Percentiles rank a stretch among this genome's conserved stretches.
phyloP scores from a whole-genome alignment of 768 basidiomycete species.

The Tricholoma bakamatsutake region DNA sequence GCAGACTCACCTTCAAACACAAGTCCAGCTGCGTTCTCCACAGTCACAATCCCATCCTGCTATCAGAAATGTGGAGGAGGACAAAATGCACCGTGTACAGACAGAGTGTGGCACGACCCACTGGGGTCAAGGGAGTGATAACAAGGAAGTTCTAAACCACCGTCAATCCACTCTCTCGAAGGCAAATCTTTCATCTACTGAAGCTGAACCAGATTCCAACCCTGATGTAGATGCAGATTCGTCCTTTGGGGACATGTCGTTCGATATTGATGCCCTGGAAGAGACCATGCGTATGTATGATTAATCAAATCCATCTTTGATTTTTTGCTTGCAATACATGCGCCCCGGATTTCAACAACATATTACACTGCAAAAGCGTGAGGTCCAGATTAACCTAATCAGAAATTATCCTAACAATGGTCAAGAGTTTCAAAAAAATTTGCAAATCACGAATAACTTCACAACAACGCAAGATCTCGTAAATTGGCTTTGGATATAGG shows the following conservation, averaged over 20 bases:
- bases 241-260: conserved; percentile 22
- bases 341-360: no score
- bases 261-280: conserved; percentile 22
- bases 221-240: conserved; percentile 12
- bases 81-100: background rate
- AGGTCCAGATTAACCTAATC: no score
- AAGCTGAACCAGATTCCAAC: conserved; percentile 8
- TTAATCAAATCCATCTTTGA: conserved; percentile 9
- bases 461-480: no score
- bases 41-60: background rate
- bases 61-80: background rate
- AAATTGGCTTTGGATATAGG: no score
- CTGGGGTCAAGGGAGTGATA: background rate
- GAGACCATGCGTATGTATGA: conserved; percentile 24
- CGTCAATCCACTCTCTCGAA: background rate
- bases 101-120: background rate
- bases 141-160: background rate
- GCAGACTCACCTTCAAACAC: conserved; percentile 11
- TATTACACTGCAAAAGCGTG: no score
- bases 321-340: background rate
- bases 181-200: background rate
- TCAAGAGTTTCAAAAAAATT: no score
- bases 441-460: no score
- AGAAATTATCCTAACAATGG: no score
- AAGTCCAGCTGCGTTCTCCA: background rate